Evolutionary conservation across 495 filamentous ascomycete species (phyloP), one percentile per base, ranked within the genome.

Genomic region (Penicillium subrubescens): DNA sequence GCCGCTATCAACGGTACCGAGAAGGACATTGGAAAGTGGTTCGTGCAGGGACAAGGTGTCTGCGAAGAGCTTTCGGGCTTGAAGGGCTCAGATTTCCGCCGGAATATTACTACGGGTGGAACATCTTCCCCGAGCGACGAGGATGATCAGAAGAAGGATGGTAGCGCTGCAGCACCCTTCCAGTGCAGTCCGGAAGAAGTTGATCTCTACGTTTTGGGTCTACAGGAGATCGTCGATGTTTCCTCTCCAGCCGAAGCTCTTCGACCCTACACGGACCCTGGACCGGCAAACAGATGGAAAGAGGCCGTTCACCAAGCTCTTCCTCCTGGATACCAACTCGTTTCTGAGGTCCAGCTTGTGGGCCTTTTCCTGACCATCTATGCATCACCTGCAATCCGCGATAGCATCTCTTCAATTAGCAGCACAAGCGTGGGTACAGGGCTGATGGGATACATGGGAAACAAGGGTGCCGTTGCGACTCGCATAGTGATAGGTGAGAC

Each of bases 161-260:
- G 43, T 27, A 64, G 29, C 37, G 33, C 53, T 15, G 60, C 56
- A 7, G 51, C 65, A 23, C 61, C 67, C 19, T 69, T 68, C 19
- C 55, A 66, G 48, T 61, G 33, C 41, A 71, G 71, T 15, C 71
- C 68, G 1, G 84, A 88, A 17, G 89, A 93, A 60, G 82, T 97
- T 48, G 94, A 89, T 25, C 83, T 99, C 21, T 99, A 98, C 73
- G 92, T 92, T 12, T 80, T 99, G 6, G 94, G 92, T 2, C 77
- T 99, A 48, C 95, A 99, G 66, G 95, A 99, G 70, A 85, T 99
- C 43, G 90, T 98, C 27, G 92, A 97, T 76, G 79, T 99, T 55
- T 89, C 86, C 15, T 90, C 89, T 33, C 81, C 87, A 0, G 66
- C 86, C 7, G 88, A 89, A 70, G 82, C 86, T 12, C 70, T 90